A percentile compares a stretch with the other conserved stretches of the same genome.
These are phyloP conservation scores for Fusarium poae DNA, from an alignment of 2,329 filamentous ascomycete species.

Conservation along the genomic window DNA sequence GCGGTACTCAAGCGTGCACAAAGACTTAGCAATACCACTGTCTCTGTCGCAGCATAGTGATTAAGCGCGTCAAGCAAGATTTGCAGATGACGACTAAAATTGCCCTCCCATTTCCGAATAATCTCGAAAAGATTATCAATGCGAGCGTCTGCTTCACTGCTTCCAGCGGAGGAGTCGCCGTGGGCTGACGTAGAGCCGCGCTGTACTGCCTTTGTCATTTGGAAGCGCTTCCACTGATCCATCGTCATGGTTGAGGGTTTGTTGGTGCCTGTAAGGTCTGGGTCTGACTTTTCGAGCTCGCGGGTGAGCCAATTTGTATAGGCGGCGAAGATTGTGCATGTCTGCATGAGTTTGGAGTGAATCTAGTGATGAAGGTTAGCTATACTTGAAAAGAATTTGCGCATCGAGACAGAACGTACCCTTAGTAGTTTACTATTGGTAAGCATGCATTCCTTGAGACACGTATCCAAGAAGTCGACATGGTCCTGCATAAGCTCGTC, in stretches of 20 bases:
- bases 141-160: constrained; percentile 57
- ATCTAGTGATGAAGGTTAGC: constrained; percentile 69
- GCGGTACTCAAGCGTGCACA: constrained; percentile 86
- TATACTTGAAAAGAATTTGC: not conserved
- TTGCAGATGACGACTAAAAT: constrained; percentile 92
- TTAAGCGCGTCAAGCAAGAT: constrained; percentile 95
- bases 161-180: constrained; percentile 54
- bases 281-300: constrained; percentile 85
- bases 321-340: constrained; percentile 92
- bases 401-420: constrained; percentile 63
- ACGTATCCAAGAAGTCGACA: constrained; percentile 97
- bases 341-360: constrained; percentile 96
- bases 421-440: constrained; percentile 95
- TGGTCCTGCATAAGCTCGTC: constrained; percentile 99
- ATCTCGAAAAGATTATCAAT: constrained; percentile 87
- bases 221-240: constrained; percentile 71
- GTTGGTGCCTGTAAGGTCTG: constrained; percentile 75
- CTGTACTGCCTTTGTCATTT: constrained; percentile 61
- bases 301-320: constrained; percentile 90
- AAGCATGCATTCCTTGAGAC: constrained; percentile 98
- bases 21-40: constrained; percentile 89
- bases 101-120: constrained; percentile 90
- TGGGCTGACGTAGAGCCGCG: constrained; percentile 51
- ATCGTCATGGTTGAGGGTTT: constrained; percentile 71
- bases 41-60: constrained; percentile 97